These are phyloP conservation scores for Lodderomyces margitis DNA, from an alignment of 1,139 yeast genomes.

Conservation along the genomic window DNA sequence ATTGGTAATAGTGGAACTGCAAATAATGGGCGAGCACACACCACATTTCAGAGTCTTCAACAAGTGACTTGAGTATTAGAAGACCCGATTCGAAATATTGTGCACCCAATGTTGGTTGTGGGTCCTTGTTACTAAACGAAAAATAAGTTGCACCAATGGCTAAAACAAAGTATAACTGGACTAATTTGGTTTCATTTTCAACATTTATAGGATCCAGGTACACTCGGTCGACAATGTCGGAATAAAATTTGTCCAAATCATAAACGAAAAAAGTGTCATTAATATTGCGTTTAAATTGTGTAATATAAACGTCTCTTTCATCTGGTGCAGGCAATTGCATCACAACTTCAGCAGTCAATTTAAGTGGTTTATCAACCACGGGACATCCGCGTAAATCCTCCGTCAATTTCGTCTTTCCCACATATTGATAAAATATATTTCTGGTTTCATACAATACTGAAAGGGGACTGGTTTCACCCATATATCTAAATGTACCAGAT, in stretches of 20 bases:
- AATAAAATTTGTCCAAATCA: conserved; percentile 29
- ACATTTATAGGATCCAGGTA: conserved; percentile 24
- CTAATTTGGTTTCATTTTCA: conserved; percentile 17
- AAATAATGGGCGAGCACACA: conserved; percentile 40
- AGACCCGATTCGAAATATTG: conserved; percentile 34
- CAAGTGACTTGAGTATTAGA: conserved; percentile 25
- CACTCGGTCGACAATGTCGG: conserved; percentile 23
- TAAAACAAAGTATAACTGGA: conserved; percentile 36
- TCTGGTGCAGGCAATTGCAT: conserved; percentile 21
- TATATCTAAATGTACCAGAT: conserved; percentile 23
- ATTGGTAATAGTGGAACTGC: conserved; percentile 37
- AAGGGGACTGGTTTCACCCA: conserved; percentile 29
- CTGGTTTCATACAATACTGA: conserved; percentile 25
- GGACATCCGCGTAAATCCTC: conserved; percentile 34
- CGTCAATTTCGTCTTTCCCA: conserved; percentile 23
- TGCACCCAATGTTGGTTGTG: conserved; percentile 20
- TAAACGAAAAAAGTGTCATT: conserved; percentile 36
- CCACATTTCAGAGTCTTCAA: conserved; percentile 43
- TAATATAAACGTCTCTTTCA: conserved; percentile 27
- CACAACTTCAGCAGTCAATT: conserved; percentile 17
- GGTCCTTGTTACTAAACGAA: conserved; percentile 16
- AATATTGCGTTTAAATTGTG: conserved; percentile 30
- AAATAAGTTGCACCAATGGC: conserved; percentile 40
- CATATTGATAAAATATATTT: conserved; percentile 20
- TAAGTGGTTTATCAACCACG: conserved; percentile 30